Percentiles rank a stretch among this genome's conserved stretches.
Evolutionary conservation across 73 alveolate genomes (phyloP).

Genomic region (Symbiodinium natans): DNA sequence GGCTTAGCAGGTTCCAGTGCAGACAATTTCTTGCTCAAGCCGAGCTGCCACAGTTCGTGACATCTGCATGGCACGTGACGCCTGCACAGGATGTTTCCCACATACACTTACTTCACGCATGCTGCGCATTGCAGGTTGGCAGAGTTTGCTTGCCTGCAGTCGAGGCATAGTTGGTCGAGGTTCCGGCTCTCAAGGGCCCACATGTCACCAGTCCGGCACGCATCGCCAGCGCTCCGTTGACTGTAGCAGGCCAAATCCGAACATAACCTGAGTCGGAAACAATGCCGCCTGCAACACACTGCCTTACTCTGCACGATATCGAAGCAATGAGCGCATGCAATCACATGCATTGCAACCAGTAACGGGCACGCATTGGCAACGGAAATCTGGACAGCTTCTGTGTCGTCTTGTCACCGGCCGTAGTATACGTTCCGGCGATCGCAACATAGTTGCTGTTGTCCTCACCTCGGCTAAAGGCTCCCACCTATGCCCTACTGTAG

Average conservation of each 20-base stretch:
- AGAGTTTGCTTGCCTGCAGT: slow-evolving; percentile 9
- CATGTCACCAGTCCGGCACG: slow-evolving; percentile 78
- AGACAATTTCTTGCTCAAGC: too few species aligned
- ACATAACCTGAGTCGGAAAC: background rate
- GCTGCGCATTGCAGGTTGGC: too few species aligned
- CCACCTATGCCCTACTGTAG: too few species aligned
- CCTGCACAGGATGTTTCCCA: slow-evolving; percentile 1
- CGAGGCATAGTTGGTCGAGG: slow-evolving; percentile 45
- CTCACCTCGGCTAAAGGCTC: slow-evolving; percentile 28
- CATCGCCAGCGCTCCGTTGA: slow-evolving; percentile 42
- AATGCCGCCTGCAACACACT: too few species aligned
- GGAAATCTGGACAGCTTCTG: slow-evolving; percentile 63
- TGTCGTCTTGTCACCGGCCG: slow-evolving; percentile 28
- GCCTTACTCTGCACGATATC: too few species aligned
- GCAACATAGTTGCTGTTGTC: slow-evolving; percentile 30
- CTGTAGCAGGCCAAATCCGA: slow-evolving; percentile 36
- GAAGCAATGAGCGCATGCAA: too few species aligned
- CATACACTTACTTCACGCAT: too few species aligned
- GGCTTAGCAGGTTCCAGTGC: too few species aligned
- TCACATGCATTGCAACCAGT: background rate
- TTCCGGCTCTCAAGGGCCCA: slow-evolving; percentile 42
- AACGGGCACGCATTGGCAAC: slow-evolving; percentile 66
- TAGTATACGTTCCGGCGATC: slow-evolving; percentile 16
- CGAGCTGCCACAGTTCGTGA: background rate
- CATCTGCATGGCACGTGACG: background rate